Evolutionary conservation across 768 basidiomycete genomes (phyloP).

Genomic region (Lactarius hatsudake): DNA sequence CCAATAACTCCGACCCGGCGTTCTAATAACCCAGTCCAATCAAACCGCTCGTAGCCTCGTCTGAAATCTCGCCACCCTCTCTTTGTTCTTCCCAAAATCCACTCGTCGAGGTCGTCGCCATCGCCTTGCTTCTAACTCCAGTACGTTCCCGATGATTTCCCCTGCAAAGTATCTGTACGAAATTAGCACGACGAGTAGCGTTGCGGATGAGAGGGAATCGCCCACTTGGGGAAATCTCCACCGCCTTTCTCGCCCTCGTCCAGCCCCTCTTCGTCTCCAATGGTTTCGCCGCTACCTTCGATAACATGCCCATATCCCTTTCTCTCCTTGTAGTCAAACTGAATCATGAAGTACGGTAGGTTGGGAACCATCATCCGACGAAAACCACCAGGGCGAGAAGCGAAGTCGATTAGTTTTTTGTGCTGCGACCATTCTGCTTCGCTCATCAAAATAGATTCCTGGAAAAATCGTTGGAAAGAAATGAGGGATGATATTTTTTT

Average conservation of each 20-base stretch:
- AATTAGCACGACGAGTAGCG: too few relatives aligned
- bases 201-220: constrained; percentile 20
- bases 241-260: constrained; percentile 90
- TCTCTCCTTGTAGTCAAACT: constrained; percentile 97
- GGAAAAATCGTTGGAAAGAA: constrained; percentile 6
- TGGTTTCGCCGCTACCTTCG: constrained; percentile 75
- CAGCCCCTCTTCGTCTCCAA: constrained; percentile 60
- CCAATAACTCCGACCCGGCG: constrained; percentile 19
- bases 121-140: constrained; percentile 80
- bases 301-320: constrained; percentile 99
- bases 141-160: constrained; percentile 90
- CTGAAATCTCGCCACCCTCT: constrained; percentile 67
- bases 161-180: constrained; percentile 80
- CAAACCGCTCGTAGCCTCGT: constrained; percentile 72
- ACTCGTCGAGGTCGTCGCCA: constrained; percentile 82
- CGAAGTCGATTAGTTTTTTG: constrained; percentile 95
- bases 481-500: background rate
- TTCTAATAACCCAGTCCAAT: constrained; percentile 78
- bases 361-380: constrained; percentile 94
- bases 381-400: constrained; percentile 87
- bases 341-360: constrained; percentile 98
- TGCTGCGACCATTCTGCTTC: constrained; percentile 99
- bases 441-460: constrained; percentile 92
- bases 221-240: constrained; percentile 85
- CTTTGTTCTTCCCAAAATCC: constrained; percentile 66